These are phyloP conservation scores for Tulasnella sp. DNA, from an alignment of 768 basidiomycete species.

Conservation along the genomic window DNA sequence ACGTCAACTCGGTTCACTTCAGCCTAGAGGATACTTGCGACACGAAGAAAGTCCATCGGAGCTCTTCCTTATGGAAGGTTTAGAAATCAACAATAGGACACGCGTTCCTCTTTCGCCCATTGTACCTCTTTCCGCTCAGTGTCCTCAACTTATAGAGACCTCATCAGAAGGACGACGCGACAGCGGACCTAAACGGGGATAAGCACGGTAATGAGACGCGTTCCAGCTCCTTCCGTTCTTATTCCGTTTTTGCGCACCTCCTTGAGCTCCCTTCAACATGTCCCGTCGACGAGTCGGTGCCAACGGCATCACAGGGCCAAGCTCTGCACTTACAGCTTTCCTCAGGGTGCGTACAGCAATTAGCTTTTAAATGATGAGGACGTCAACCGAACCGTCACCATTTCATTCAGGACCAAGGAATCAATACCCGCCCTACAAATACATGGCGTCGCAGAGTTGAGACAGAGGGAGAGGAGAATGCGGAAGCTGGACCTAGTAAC, in stretches of 20 bases:
- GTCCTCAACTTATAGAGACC: too few relatives aligned
- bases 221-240: background rate
- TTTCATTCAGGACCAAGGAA: constrained; percentile 37
- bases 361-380: background rate
- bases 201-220: background rate
- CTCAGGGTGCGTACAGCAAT: constrained; percentile 40
- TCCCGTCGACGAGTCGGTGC: constrained; percentile 6
- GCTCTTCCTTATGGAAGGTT: too few relatives aligned
- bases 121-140: too few relatives aligned
- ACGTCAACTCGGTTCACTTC: too few relatives aligned
- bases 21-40: too few relatives aligned
- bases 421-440: constrained; percentile 27
- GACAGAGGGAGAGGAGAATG: constrained; percentile 6
- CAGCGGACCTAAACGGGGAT: background rate
- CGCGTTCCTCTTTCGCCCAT: too few relatives aligned
- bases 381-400: background rate
- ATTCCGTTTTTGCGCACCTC: background rate
- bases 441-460: constrained; percentile 5
- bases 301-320: constrained; percentile 67
- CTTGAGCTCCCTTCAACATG: background rate
- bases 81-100: too few relatives aligned
- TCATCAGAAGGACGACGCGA: background rate
- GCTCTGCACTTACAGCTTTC: constrained; percentile 75
- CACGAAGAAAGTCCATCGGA: too few relatives aligned
- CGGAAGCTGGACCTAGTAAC: constrained; percentile 13